Base-by-base conservation (phyloP, 495 filamentous ascomycete species). In the Penicillium crystallinum region DNA sequence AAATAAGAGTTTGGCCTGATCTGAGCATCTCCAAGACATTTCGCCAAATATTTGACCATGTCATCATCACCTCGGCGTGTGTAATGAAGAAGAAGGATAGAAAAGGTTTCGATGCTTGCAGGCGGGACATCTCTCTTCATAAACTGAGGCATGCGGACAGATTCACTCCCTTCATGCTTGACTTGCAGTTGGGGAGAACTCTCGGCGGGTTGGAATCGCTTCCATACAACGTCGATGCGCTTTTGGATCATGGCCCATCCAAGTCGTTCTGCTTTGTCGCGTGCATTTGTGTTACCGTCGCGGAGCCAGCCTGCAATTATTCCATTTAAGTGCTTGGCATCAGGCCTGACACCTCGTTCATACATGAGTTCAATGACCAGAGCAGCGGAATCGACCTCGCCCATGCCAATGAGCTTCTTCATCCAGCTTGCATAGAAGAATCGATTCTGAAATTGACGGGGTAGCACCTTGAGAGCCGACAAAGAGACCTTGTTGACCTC, bases 371-470 rank as follows among this genome's bases (percentile, higher is more conserved):
- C 77, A 12, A 88, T 71, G 12, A 90, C 86, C 34, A 81, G 72
- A 31, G 79, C 80, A 6, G 87, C 87, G 9, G 84, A 84, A 55
- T 86, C 80, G 15, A 86, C 70, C 49, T 89, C 80, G 6, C 82
- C 85, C 59, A 82, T 81, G 23, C 85, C 86, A 52, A 91, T 84
- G 2, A 91, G 77, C 35, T 88, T 84, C 66, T 89, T 90, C 60
- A 90, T 75, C 87, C 87, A 91, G 57, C 82, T 89, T 11, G 84
- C 88, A 55, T 85, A 84, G 66, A 91, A 91, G 67, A 86, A 90
- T 35, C 87, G 82, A 59, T 88, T 90, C 44, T 85, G 81, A 43
- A 87, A 81, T 22, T 69, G 70, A 8, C 78, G 70, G 6, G 88
- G 86, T 17, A 90, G 60, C 35, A 75, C 59, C 7, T 75, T 77